Percentiles rank a stretch among this genome's conserved stretches.
Conservation (phyloP, 495 filamentous ascomycete genomes). For the Trichoderma virens region DNA sequence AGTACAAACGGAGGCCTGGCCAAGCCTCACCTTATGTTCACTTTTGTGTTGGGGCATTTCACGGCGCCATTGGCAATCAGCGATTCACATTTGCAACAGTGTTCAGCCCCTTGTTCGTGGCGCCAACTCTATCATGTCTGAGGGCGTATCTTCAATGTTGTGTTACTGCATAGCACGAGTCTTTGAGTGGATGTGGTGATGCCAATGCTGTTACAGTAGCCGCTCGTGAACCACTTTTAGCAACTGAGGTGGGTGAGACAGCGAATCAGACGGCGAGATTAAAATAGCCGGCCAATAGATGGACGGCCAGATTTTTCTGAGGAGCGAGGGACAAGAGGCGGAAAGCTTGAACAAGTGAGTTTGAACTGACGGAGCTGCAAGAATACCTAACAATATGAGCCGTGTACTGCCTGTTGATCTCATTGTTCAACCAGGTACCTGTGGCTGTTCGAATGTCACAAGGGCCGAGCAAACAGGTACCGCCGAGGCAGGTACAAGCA, state of each 20-base stretch:
- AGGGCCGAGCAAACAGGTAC: too few species aligned
- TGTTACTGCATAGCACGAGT: not conserved
- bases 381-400: too few species aligned
- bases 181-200: not conserved
- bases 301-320: too few species aligned
- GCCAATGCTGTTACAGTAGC: constrained; percentile 1
- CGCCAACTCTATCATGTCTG: not conserved
- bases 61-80: not conserved
- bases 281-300: not conserved
- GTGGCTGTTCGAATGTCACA: too few species aligned
- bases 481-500: not conserved
- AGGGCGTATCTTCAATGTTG: not conserved
- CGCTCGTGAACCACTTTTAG: not conserved
- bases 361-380: too few species aligned
- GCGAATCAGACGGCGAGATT: not conserved
- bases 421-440: too few species aligned
- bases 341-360: too few species aligned
- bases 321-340: too few species aligned
- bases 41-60: not conserved
- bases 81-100: not conserved
- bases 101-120: not conserved
- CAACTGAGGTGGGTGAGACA: not conserved
- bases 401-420: too few species aligned
- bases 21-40: not conserved
- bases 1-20: not conserved